Evolutionary conservation across 129 eudicot genomes (phyloP), one percentile per base, ranked within the genome.

Genomic region (Centella asiatica): DNA sequence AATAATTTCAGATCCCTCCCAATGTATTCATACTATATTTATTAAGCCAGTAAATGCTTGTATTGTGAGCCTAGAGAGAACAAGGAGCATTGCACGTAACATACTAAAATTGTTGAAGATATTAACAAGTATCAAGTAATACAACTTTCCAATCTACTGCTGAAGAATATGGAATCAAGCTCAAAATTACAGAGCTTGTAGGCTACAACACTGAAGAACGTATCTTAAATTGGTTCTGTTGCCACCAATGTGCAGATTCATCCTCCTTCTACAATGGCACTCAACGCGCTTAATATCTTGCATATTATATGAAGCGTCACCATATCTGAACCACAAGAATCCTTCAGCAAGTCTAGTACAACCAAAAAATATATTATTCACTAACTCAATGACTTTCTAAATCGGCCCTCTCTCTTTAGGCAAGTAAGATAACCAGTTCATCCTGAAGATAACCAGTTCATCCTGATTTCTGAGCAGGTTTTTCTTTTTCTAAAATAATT

Each of bases 181-280:
- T 66, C 13, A 33, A 58, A 19, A 40, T 25, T 46, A 68, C 49
- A 23, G 6, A 13, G 54, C 52, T 64, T 64, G 53, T 45, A 57
- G 45, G 47, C 60, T 58, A 44, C 40, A 55, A 40, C 9, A 17
- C 24, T 49, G 46, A 44, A 39, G 28, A 77, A 72, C 63, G 62
- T 65, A 58, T 53, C 57, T 63, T 57, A 66, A 67, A 33, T 57
- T 44, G n/a, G 33, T 53, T 32, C 61, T 52, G 49, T 50, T 36
- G 23, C 60, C 57, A 34, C n/a, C n/a, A n/a, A n/a, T n/a, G n/a
- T n/a, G n/a, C 68, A 63, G 15, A 44, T 48, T 14, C 53, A 40
- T 57, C 47, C 46, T 69, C 44, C 54, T 62, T 29, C 77, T 23
- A 67, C 54, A 31, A 7, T 46, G 36, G 57, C 60, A 56, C 27